Conservation (phyloP, 345 rosid species). For the Populus tremula region DNA sequence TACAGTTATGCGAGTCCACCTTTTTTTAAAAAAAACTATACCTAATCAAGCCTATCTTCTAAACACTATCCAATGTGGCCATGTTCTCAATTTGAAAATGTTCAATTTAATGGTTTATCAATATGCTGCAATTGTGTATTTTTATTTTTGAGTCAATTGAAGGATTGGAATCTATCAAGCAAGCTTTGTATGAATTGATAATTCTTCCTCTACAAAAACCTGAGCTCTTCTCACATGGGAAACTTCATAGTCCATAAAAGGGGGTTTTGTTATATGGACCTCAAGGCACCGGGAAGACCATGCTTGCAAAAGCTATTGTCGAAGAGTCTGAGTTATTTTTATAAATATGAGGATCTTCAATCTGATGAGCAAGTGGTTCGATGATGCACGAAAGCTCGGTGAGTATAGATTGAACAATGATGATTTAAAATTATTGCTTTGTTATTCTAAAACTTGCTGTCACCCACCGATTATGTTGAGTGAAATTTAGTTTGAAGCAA, state of each 20-base stretch:
- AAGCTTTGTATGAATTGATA: constrained; percentile 79
- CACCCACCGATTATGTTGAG: not conserved
- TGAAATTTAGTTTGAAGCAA: not conserved
- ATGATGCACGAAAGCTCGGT: constrained; percentile 99
- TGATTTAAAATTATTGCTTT: not conserved
- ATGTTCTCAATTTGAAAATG: not conserved
- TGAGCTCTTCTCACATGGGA: constrained; percentile 40
- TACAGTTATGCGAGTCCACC: not conserved
- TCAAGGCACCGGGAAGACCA: constrained; percentile 98
- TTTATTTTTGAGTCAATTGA: constrained; percentile 54
- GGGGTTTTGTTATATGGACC: constrained; percentile 93
- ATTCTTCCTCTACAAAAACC: constrained; percentile 88
- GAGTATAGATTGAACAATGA: constrained; percentile 22
- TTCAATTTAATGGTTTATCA: not conserved
- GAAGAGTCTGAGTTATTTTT: constrained; percentile 92
- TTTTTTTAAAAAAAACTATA: not conserved
- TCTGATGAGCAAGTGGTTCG: constrained; percentile 99
- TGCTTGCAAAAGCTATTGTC: constrained; percentile 98
- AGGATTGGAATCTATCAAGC: constrained; percentile 75
- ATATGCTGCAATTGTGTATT: not conserved
- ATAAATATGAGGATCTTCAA: constrained; percentile 83
- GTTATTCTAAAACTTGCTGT: not conserved
- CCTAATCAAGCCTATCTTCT: too few relatives aligned
- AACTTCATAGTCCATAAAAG: constrained; percentile 82
- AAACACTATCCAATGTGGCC: too few relatives aligned